Conservation (phyloP, 2,329 filamentous ascomycete species). For the Ophiocordyceps australis region DNA sequence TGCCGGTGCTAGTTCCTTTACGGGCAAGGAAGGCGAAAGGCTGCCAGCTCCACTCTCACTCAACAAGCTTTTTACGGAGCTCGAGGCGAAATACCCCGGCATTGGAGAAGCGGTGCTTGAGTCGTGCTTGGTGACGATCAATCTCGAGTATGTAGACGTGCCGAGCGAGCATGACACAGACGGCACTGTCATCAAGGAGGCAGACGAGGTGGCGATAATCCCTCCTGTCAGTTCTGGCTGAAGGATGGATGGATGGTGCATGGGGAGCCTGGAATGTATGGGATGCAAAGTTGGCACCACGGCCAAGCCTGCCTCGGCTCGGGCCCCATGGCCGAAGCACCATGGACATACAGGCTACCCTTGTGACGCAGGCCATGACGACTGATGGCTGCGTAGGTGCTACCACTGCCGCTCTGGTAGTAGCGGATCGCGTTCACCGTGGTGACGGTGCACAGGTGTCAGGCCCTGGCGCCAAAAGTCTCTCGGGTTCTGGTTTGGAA, state of each 20-base stretch:
- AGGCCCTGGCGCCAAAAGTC: conserved; percentile 4
- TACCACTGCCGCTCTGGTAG: conserved; percentile 4
- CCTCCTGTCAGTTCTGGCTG: conserved; percentile 76
- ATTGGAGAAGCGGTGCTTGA: conserved; percentile 50
- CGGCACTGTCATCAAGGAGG: conserved; percentile 40
- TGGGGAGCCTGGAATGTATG: too few species aligned
- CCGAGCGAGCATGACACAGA: conserved; percentile 21
- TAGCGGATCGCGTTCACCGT: conserved; percentile 11
- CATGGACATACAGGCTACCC: too few species aligned
- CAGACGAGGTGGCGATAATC: conserved; percentile 75
- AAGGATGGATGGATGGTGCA: conserved; percentile 5
- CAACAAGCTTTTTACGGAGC: conserved; percentile 40
- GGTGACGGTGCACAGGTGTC: conserved; percentile 5
- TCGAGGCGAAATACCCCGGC: conserved; percentile 54
- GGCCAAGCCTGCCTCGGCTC: too few species aligned
- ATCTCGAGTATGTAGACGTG: conserved; percentile 64
- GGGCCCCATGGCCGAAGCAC: too few species aligned
- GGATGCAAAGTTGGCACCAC: too few species aligned
- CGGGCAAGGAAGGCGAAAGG: conserved; percentile 45
- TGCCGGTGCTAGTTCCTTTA: conserved; percentile 54
- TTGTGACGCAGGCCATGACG: too few species aligned
- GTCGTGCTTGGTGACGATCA: conserved; percentile 62
- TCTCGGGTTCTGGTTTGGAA: conserved; percentile 4
- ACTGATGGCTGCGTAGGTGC: too few species aligned
- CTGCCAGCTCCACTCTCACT: conserved; percentile 49